A percentile compares a stretch with the other conserved stretches of the same genome.
Evolutionary conservation across 805 yeast species (phyloP).

Genomic region (Candida adriatica): DNA sequence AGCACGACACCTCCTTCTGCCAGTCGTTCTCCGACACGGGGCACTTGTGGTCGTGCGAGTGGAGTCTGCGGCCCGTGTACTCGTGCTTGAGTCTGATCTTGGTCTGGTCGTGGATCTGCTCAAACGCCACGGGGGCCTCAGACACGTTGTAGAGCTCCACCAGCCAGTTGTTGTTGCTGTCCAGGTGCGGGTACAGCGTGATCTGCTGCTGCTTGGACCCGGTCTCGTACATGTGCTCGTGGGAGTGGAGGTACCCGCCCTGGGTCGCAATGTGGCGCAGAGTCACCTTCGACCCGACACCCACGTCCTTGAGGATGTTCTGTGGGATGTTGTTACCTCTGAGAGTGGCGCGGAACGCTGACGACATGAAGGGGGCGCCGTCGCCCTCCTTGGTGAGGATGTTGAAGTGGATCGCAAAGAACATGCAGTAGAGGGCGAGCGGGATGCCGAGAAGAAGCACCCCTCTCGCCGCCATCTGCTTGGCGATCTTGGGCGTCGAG

Average conservation of each 20-base stretch:
- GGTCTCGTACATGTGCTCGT: slow-evolving; percentile 58
- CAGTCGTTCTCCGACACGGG: slow-evolving; percentile 71
- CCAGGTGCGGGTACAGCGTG: slow-evolving; percentile 74
- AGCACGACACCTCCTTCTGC: slow-evolving; percentile 77
- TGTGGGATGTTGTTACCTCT: slow-evolving; percentile 54
- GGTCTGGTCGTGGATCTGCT: slow-evolving; percentile 58
- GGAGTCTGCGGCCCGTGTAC: slow-evolving; percentile 57
- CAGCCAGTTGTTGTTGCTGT: slow-evolving; percentile 65
- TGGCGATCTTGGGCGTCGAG: slow-evolving; percentile 34
- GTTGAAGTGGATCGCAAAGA: slow-evolving; percentile 59
- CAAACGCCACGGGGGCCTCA: slow-evolving; percentile 49
- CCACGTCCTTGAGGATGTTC: slow-evolving; percentile 57
- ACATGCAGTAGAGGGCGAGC: slow-evolving; percentile 41
- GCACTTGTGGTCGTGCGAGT: slow-evolving; percentile 77
- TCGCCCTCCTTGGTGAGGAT: slow-evolving; percentile 56
- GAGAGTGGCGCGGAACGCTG: slow-evolving; percentile 64
- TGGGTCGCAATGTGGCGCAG: slow-evolving; percentile 62
- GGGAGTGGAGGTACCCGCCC: slow-evolving; percentile 85
- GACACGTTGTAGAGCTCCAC: slow-evolving; percentile 61
- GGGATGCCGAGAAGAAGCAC: slow-evolving; percentile 53
- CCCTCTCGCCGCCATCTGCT: slow-evolving; percentile 47
- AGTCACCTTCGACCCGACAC: slow-evolving; percentile 62
- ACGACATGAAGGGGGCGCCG: slow-evolving; percentile 64
- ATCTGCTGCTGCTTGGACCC: slow-evolving; percentile 84
- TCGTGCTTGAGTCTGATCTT: slow-evolving; percentile 63